phyloP scores from a whole-genome alignment of 768 basidiomycete species.

The Hypholoma fasciculare region DNA sequence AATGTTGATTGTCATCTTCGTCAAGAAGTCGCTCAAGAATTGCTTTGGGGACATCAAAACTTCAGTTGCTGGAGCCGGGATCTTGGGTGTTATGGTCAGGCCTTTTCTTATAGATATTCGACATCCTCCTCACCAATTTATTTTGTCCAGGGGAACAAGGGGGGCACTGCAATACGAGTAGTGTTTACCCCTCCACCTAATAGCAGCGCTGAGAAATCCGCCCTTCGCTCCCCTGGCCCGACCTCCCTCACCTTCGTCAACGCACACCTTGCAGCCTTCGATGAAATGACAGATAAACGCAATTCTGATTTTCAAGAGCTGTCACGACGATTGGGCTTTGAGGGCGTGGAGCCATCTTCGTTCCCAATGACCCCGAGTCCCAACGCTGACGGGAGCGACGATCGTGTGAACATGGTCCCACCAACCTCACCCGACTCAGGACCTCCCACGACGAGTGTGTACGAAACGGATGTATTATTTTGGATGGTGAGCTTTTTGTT shows the following conservation, averaged over 20 bases:
- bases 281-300: conserved; percentile 73
- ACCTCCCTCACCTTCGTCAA: conserved; percentile 73
- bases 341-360: conserved; percentile 11
- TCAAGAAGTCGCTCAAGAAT: conserved; percentile 47
- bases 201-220: conserved; percentile 6
- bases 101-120: not conserved
- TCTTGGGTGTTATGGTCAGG: conserved; percentile 76
- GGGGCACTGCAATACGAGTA: conserved; percentile 67
- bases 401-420: conserved; percentile 6
- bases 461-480: conserved; percentile 69
- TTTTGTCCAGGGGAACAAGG: conserved; percentile 74
- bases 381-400: not conserved
- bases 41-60: conserved; percentile 57
- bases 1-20: conserved; percentile 72
- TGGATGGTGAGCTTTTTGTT: conserved; percentile 60
- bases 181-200: conserved; percentile 46
- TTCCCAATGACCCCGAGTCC: not conserved
- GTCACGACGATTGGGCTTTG: conserved; percentile 55
- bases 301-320: conserved; percentile 78
- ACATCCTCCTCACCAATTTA: not conserved
- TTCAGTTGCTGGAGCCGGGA: conserved; percentile 64
- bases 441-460: conserved; percentile 33
- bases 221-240: conserved; percentile 29
- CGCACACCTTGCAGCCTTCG: conserved; percentile 82
- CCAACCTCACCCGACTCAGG: not conserved